Evolutionary conservation across 495 filamentous ascomycete species (phyloP), one percentile per base, ranked within the genome.

Genomic region (Immersiella caudata): DNA sequence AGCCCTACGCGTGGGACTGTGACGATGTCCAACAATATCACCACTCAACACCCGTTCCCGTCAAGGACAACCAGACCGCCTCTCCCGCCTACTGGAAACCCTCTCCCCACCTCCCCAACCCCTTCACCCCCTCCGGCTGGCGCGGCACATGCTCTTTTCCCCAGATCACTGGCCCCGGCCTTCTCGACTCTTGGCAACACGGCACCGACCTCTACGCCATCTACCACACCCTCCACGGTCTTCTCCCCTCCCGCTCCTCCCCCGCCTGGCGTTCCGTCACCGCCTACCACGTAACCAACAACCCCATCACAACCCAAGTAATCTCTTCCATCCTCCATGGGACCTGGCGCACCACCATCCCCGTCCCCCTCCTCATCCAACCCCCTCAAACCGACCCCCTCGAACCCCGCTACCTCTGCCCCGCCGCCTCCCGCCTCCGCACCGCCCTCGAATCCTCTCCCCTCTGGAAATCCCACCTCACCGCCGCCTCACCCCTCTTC

Each of bases 291-390:
- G 88, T 90, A 20, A 91, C 89, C 0, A 86, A 86, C 63, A 91
- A 91, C 77, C 79, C 86, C 18, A 91, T 92, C 72, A 91, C 90
- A 11, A 86, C 84, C 69, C 87, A 92, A 73, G 88, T 91, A 21
- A 88, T 88, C 59, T 84, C 88, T 29, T 88, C 88, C 82, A 67
- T 91, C 18, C 80, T 89, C 49, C 77, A 78, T 50, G 89, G 87
- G 22, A 89, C 90, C 84, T 87, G 84, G 75, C 70, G 71, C 5
- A 69, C 76, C 5, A 67, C 74, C 52, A 70, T 66, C 7, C 60
- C 69, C 29, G n/a, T 79, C 27, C 83, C 86, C 6, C 71, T 91
- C 6, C 70, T 79, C 11, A 80, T 89, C 66, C 76, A 84, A 62
- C 81, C 83, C 0, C 75, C 73, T 22, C 80, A 77, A 22, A 77